Base-by-base conservation (phyloP, 306 rosid genomes). In the Pyrus bretschneideri region DNA sequence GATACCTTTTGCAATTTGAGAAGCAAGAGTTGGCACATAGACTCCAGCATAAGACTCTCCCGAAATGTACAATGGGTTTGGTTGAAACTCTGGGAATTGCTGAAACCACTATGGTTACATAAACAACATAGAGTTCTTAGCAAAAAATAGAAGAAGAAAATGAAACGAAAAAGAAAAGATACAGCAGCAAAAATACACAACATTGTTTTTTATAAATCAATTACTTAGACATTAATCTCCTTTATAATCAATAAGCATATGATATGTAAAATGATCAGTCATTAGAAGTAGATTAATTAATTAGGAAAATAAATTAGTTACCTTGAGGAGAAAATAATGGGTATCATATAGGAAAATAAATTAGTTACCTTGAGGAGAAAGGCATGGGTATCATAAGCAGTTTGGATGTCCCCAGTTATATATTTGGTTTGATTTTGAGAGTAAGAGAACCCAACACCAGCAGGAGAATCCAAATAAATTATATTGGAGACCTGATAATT, bases 21-120 rank as follows among this genome's bases (percentile, higher is more conserved):
- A 79, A 63, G 94, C 91, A 64, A 93, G 86, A 63, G 96, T 90
- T 33, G 96, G 98, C 46, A 93, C 90, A 76, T 93, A 93, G 52
- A 93, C 67, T 82, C 98, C 93, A 31, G 89, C 98, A 78, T 77
- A 93, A 44, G 94, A 93, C 88, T 93, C 98, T 33, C 98, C 95
- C 67, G 93, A 21, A 65, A 89, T 81, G 77, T 82, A 91, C 79
- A 93, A 86, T 61, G 93, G 91, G 77, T 93, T 93, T 38, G 83
- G 38, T 59, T 73, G 81, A 49, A 89, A 93, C 87, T 93, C 93
- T 21, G 90, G 91, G 76, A 78, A 93, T 80, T 78, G 81, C 80
- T 84, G 49, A 81, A 91, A 89, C 98, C 98, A 90, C 94, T 91
- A 89, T 51, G 2, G 11, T 69, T 75, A 58, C 23, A 72, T 22